Conservation (phyloP, 345 rosid genomes). For the Citrus cavaleriei region DNA sequence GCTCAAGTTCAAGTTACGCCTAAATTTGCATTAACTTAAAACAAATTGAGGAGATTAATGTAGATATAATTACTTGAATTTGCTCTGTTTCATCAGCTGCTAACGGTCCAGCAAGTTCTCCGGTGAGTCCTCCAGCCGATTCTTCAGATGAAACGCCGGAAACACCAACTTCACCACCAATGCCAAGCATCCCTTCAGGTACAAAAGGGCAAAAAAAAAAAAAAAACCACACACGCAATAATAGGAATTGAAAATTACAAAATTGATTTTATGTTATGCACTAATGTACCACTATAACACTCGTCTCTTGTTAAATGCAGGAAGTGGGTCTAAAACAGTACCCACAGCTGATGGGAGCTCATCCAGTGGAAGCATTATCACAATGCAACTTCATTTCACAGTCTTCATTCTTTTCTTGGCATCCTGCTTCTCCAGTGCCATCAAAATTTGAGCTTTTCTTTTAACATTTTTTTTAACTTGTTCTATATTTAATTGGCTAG, state of each 20-base stretch:
- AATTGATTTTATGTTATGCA: not conserved
- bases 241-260: not conserved
- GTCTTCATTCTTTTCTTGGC: not conserved
- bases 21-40: not conserved
- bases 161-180: slow-evolving; percentile 13
- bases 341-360: slow-evolving; percentile 16
- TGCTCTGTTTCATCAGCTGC: slow-evolving; percentile 13
- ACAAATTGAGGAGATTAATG: not conserved
- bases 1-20: not conserved
- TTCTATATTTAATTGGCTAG: not conserved
- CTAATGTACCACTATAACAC: not conserved
- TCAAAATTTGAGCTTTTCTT: not conserved
- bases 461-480: not conserved
- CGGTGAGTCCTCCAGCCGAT: slow-evolving; percentile 20
- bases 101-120: slow-evolving; percentile 23
- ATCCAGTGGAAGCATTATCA: slow-evolving; percentile 1
- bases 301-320: slow-evolving; percentile 7
- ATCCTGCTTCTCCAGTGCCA: slow-evolving; percentile 6
- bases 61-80: not conserved
- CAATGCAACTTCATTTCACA: slow-evolving; percentile 1
- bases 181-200: slow-evolving; percentile 28
- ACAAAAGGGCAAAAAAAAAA: not conserved
- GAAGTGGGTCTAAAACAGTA: slow-evolving; percentile 35
- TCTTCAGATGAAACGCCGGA: slow-evolving; percentile 20
- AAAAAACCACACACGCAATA: too few species aligned